Evolutionary conservation across 129 eudicot genomes (phyloP), one percentile per base, ranked within the genome.

Genomic region (Flaveria brownii): DNA sequence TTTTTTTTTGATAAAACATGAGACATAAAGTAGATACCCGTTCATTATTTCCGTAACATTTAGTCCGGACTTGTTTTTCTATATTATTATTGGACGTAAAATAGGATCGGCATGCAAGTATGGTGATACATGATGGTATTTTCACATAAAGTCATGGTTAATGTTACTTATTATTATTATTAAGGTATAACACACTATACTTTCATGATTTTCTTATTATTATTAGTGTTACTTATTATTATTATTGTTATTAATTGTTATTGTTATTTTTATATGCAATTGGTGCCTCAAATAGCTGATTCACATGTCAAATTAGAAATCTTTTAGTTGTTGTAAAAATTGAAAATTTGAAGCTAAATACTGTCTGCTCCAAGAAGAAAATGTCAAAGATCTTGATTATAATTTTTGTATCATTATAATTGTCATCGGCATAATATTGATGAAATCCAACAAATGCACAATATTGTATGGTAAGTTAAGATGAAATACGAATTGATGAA

Each of bases 391-490:
- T 54, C 60, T 54, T 16, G 60, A 57, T 22, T 57, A 12, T 30
- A 57, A 57, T 57, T 57, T 22, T 57, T 57, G 64, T 57, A 57
- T 57, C 7, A 11, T 22, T 57, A 22, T 22, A 20, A 15, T 57
- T 57, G 36, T 30, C 64, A 22, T 25, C 22, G 28, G 30, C 64
- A 25, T 22, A 57, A 57, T 57, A 22, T 22, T 20, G 22, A 61
- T 33, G 39, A 60, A 74, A 22, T 74, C 78, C 60, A 45, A 61
- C 70, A 74, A 60, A 46, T 45, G 60, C 33, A 74, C 46, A 74
- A 61, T 61, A 74, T 61, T 30, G 1, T 17, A 50, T 61, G 36
- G 71, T 41, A 70, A 70, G 49, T 47, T 49, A 70, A 71, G 22
- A 72, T 17, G 55, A 47, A 50, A 78, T 71, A 71, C 70, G 49